Evolutionary conservation across 2,329 filamentous ascomycete genomes (phyloP).

Genomic region (Alternaria longipes): DNA sequence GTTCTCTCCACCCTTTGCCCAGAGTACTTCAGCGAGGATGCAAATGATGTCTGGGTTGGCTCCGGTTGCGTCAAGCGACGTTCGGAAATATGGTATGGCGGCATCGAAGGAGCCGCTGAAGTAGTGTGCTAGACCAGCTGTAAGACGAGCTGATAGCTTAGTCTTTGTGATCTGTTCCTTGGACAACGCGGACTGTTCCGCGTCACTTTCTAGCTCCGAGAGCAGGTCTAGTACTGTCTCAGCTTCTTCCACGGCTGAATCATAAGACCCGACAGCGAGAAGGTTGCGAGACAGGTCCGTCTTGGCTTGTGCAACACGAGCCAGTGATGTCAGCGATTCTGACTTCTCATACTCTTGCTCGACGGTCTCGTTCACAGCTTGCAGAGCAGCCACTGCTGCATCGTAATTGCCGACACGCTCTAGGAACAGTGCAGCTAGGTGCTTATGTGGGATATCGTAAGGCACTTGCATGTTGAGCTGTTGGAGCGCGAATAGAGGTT

Average conservation of each 20-base stretch:
- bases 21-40: slow-evolving; percentile 87
- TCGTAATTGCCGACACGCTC: slow-evolving; percentile 78
- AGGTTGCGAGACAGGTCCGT: slow-evolving; percentile 87
- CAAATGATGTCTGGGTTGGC: slow-evolving; percentile 85
- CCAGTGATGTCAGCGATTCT: slow-evolving; percentile 78
- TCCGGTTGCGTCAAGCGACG: slow-evolving; percentile 78
- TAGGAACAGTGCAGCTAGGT: slow-evolving; percentile 80
- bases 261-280: slow-evolving; percentile 72
- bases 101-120: slow-evolving; percentile 71
- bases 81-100: slow-evolving; percentile 81
- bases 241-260: slow-evolving; percentile 78
- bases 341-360: slow-evolving; percentile 86
- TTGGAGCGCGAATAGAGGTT: slow-evolving; percentile 86
- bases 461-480: slow-evolving; percentile 79
- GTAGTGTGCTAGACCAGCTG: slow-evolving; percentile 83
- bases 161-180: slow-evolving; percentile 72
- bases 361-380: slow-evolving; percentile 71
- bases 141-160: slow-evolving; percentile 84
- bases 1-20: slow-evolving; percentile 82
- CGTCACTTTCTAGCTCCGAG: slow-evolving; percentile 67
- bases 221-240: slow-evolving; percentile 82
- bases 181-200: slow-evolving; percentile 63
- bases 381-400: slow-evolving; percentile 70
- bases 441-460: slow-evolving; percentile 74
- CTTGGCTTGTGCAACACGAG: slow-evolving; percentile 81